Evolutionary conservation across 2,329 filamentous ascomycete genomes (phyloP), one percentile per base, ranked within the genome.

Genomic region (Penicillium rolfsii): DNA sequence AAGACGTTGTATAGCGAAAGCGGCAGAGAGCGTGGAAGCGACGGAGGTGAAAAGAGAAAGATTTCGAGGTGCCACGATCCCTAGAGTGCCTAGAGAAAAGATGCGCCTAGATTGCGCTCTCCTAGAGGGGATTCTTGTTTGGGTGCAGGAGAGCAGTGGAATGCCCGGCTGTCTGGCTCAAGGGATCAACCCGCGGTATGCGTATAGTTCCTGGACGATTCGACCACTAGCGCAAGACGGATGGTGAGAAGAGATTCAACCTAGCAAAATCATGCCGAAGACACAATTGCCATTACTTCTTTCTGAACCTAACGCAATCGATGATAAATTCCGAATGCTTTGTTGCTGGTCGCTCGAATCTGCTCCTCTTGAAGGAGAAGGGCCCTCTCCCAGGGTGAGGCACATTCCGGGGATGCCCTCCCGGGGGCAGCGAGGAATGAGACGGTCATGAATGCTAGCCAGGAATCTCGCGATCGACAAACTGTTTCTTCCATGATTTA

Each of bases 101-200:
- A 63, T 53, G 45, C 59, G 65, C 67, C 67, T 69, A 70, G 67
- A 70, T 64, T 63, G 62, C 38, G 16, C 38, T 43, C 38, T 43
- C 14, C 26, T 16, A 8, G 56, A 66, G 55, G 65, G 63, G 63
- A 57, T 63, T 59, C 45, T 65, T 70, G 66, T 70, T 69, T 69
- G 46, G 58, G 41, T 50, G 52, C 63, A 67, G 36, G 64, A 63
- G 58, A 58, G 61, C 64, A 62, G 41, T 45, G 65, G 67, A 70
- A 70, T 70, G 67, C 61, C 57, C 60, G 56, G 58, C 48, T 36
- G 19, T 52, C 26, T 54, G 33, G 46, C 52, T 54, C 57, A 67
- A 65, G 64, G 67, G 67, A 64, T 64, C 58, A 65, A 65, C 65
- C 61, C 50, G 58, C 38, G 67, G 65, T 69, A 69, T 70, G 67